A percentile compares a stretch with the other conserved stretches of the same genome.
These are phyloP conservation scores for Lipomyces lipofer DNA, from an alignment of 805 yeast species.

Conservation along the genomic window DNA sequence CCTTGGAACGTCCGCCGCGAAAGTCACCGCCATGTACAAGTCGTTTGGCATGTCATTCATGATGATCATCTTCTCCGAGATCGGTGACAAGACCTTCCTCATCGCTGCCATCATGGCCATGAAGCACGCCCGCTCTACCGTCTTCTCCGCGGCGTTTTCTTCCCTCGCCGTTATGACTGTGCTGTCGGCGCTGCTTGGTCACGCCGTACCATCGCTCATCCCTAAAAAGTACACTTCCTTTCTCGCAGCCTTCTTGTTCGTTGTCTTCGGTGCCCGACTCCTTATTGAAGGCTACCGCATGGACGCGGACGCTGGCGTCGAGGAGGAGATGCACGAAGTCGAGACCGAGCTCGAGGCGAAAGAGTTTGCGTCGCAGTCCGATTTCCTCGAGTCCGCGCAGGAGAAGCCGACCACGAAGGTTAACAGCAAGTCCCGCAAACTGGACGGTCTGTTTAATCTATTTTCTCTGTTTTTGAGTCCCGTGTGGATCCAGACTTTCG, in stretches of 20 bases:
- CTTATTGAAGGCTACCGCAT: conserved; percentile 78
- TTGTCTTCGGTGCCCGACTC: conserved; percentile 73
- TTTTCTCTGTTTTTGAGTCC: conserved; percentile 75
- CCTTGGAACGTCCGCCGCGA: conserved; percentile 20
- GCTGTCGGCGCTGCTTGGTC: conserved; percentile 87
- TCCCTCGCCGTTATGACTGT: conserved; percentile 90
- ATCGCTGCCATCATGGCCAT: conserved; percentile 98
- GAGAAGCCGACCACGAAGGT: not conserved
- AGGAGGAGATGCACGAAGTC: conserved; percentile 94
- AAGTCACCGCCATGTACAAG: conserved; percentile 13
- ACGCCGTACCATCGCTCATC: conserved; percentile 78
- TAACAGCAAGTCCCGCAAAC: conserved; percentile 5
- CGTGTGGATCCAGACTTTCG: conserved; percentile 88
- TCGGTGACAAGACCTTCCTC: conserved; percentile 95
- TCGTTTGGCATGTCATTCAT: conserved; percentile 72
- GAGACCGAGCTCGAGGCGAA: conserved; percentile 83
- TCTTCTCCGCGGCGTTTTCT: conserved; percentile 83
- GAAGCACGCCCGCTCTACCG: conserved; percentile 81
- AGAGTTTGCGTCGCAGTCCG: conserved; percentile 52
- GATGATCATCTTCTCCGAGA: conserved; percentile 93
- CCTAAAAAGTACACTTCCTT: conserved; percentile 79
- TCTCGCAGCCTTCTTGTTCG: conserved; percentile 75
- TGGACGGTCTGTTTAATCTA: conserved; percentile 52
- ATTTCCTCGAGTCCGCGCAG: conserved; percentile 62
- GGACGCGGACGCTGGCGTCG: conserved; percentile 79